Base-by-base conservation (phyloP, 495 filamentous ascomycete species). In the Entonaema liquescens region DNA sequence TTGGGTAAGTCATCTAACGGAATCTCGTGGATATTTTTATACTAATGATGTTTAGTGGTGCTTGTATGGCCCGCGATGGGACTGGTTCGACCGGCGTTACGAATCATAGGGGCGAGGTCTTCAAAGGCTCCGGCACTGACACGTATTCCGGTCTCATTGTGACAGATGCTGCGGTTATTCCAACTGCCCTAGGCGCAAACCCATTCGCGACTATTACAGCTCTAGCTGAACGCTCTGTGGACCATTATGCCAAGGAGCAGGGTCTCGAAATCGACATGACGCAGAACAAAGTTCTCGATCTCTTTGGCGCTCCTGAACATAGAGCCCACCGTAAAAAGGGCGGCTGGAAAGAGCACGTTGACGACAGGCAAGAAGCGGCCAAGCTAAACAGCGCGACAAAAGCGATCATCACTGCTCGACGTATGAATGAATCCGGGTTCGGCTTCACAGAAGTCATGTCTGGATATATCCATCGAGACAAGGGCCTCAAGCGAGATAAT, bases 171-270 rank as follows among this genome's bases (percentile, higher is more conserved):
- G 83, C 88, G n/a, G 76, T 88, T 1, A 84, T 92, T 62, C 89
- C 90, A 1, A 86, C 86, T 35, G 83, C 88, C n/a, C 77, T 92
- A 12, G 88, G 88, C 29, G 87, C 88, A 12, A 92, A 92, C 70
- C 89, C 89, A n/a, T 86, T 90, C 62, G 90, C 88, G 15, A 92
- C 89, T 2, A 91, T 91, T 38, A 84, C 89, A 0, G 89, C 90
- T 19, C 81, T 92, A 25, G 87, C 90, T 0, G 89, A 91, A 76
- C 82, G 89, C 31, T 86, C 84, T 0, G 81, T 91, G 9, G 84
- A 86, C 56, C 75, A 78, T 2, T 83, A 88, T 50, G 78, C 81
- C 5, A 65, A 74, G 62, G 75, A 79, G 36, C 60, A 80, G 12
- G 70, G 73, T 1, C 80, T 88, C 29, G 65, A 59, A 19, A 85